phyloP scores from a whole-genome alignment of 1,139 yeast species.

The Kluyveromyces marxianus region DNA sequence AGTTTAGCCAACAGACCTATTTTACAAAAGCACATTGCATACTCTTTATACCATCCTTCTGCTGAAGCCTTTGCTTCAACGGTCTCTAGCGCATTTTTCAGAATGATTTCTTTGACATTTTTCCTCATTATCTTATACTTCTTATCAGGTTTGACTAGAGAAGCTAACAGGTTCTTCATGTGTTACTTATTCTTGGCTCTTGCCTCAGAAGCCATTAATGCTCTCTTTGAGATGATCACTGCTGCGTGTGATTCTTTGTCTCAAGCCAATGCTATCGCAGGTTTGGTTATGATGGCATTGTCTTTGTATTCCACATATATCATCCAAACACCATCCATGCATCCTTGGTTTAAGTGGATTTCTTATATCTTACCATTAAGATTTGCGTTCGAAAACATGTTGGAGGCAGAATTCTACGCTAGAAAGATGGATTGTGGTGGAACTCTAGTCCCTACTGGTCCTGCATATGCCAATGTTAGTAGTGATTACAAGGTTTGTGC shows the following conservation, averaged over 20 bases:
- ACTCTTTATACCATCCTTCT: conserved; percentile 50
- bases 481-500: conserved; percentile 43
- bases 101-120: conserved; percentile 37
- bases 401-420: conserved; percentile 50
- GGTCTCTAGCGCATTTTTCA: conserved; percentile 42
- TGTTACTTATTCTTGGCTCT: conserved; percentile 39
- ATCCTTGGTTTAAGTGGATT: conserved; percentile 60
- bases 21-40: conserved; percentile 48
- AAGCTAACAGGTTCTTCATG: conserved; percentile 51
- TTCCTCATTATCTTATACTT: conserved; percentile 46
- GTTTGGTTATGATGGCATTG: conserved; percentile 41
- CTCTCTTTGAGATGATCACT: conserved; percentile 45
- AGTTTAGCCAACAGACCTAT: conserved; percentile 47
- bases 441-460: conserved; percentile 44
- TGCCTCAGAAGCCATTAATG: conserved; percentile 37
- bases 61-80: conserved; percentile 49
- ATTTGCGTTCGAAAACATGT: conserved; percentile 50
- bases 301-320: conserved; percentile 49
- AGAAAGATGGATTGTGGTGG: conserved; percentile 44
- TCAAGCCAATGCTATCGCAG: conserved; percentile 47
- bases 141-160: conserved; percentile 41
- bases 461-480: conserved; percentile 38
- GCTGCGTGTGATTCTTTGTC: conserved; percentile 40
- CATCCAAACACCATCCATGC: conserved; percentile 53
- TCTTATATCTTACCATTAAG: conserved; percentile 50